phyloP scores from a whole-genome alignment of 176 grass and related monocot species.

The Puya raimondii region DNA sequence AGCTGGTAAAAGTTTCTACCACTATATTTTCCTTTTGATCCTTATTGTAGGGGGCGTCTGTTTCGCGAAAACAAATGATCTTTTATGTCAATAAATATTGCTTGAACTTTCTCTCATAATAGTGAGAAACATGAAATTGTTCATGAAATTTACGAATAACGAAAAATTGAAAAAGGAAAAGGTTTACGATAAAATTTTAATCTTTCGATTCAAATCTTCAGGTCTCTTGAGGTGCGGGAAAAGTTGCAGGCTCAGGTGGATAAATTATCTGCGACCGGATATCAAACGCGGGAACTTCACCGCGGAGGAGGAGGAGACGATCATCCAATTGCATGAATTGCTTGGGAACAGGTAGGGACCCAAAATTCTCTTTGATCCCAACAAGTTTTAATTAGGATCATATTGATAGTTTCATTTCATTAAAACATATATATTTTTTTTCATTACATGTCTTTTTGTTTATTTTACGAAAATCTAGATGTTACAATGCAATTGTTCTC shows the following conservation, averaged over 20 bases:
- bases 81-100: too few relatives aligned
- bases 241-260: conserved; percentile 52
- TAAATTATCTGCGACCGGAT: conserved; percentile 62
- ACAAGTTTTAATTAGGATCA: too few relatives aligned
- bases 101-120: too few relatives aligned
- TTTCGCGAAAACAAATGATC: too few relatives aligned
- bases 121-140: too few relatives aligned
- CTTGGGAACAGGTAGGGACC: conserved; percentile 42
- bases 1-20: conserved; percentile 18
- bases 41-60: background rate
- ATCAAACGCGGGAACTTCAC: conserved; percentile 62
- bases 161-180: background rate
- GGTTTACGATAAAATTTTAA: background rate
- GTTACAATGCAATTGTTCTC: too few relatives aligned
- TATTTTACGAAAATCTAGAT: too few relatives aligned
- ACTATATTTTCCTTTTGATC: background rate
- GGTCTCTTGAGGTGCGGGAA: conserved; percentile 47
- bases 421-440: too few relatives aligned
- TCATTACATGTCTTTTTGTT: too few relatives aligned
- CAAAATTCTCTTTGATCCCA: background rate
- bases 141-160: too few relatives aligned
- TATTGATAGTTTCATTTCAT: too few relatives aligned
- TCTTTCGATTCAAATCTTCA: conserved; percentile 3
- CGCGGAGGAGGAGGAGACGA: conserved; percentile 41
- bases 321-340: conserved; percentile 32